Evolutionary conservation across 768 basidiomycete species (phyloP), one percentile per base, ranked within the genome.

Genomic region (Postia placenta): DNA sequence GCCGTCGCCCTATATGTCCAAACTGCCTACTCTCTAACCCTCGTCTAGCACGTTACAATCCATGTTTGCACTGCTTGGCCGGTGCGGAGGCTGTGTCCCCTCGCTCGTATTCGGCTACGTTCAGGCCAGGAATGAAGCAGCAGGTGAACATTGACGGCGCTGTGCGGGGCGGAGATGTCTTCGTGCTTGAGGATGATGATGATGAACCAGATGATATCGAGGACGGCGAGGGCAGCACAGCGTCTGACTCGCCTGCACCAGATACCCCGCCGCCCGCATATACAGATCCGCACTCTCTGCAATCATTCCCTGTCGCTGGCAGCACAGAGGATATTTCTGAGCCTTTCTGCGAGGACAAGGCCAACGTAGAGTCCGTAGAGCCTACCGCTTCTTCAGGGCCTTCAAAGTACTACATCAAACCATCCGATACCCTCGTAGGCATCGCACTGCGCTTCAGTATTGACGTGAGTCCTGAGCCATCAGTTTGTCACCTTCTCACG

Each of bases 51-150:
- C 69, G 80, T 49, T 89, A 88, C 58, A 68, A 87, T 58, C 87
- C 87, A 5, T 90, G 87, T 62, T 64, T 90, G 15, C 71, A 73
- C 5, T 89, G 87, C 59, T 70, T 86, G 1, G 77, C 73, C 11
- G 83, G 83, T 2, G 74, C 80, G 1, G 72, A 62, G 14, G 73
- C 74, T 5, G 60, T 68, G 14, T 46, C n/a, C n/a, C n/a, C n/a
- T n/a, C n/a, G n/a, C n/a, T n/a, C n/a, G n/a, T n/a, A 72, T 24
- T 58, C 14, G 14, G 27, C 40, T 41, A 37, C 27, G 35, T 37
- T 40, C 33, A 51, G 42, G n/a, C n/a, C n/a, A n/a, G n/a, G n/a
- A n/a, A n/a, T n/a, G 11, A 45, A 56, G 19, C 41, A 36, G 5
- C 47, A 20, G 2, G 35, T 42, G 15, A 79, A 83, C 56, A 17